Evolutionary conservation across 495 filamentous ascomycete genomes (phyloP).

Genomic region (Bryoglossum gracile): DNA sequence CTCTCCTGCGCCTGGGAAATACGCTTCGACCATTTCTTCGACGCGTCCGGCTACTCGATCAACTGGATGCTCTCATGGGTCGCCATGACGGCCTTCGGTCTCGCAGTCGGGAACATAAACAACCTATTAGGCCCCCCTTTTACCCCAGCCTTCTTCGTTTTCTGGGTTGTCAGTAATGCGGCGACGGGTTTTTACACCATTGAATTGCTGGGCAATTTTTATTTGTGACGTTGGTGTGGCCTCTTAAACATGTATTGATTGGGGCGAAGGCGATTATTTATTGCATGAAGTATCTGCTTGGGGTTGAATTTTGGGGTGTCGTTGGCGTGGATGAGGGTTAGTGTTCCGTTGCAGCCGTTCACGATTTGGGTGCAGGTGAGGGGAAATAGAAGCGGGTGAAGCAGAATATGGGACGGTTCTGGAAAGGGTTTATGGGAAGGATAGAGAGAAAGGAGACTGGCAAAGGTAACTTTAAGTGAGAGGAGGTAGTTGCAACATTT

Average conservation of each 20-base stretch:
- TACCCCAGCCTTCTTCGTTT: conserved; percentile 4
- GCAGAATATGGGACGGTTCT: not conserved
- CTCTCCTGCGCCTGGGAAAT: conserved; percentile 4
- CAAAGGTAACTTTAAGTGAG: too few species aligned
- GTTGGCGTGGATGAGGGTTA: not conserved
- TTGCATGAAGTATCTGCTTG: conserved; percentile 1
- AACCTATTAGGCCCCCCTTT: not conserved
- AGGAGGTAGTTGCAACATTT: too few species aligned
- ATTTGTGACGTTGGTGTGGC: not conserved
- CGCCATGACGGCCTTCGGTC: conserved; percentile 3
- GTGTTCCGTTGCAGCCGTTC: conserved; percentile 1
- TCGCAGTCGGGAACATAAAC: conserved; percentile 4
- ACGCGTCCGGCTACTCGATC: conserved; percentile 1
- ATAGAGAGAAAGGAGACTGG: not conserved
- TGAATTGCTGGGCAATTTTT: conserved; percentile 1
- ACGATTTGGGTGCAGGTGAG: conserved; percentile 5
- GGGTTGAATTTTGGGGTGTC: not conserved
- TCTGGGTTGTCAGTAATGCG: conserved; percentile 4
- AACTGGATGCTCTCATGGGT: conserved; percentile 7
- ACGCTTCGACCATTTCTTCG: conserved; percentile 7
- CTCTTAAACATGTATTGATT: not conserved
- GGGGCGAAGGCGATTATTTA: not conserved
- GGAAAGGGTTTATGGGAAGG: not conserved
- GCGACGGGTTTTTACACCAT: conserved; percentile 3
- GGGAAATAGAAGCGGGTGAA: not conserved